Base-by-base conservation (phyloP, 129 eudicot species). In the Rutidosis leptorrhynchoides region DNA sequence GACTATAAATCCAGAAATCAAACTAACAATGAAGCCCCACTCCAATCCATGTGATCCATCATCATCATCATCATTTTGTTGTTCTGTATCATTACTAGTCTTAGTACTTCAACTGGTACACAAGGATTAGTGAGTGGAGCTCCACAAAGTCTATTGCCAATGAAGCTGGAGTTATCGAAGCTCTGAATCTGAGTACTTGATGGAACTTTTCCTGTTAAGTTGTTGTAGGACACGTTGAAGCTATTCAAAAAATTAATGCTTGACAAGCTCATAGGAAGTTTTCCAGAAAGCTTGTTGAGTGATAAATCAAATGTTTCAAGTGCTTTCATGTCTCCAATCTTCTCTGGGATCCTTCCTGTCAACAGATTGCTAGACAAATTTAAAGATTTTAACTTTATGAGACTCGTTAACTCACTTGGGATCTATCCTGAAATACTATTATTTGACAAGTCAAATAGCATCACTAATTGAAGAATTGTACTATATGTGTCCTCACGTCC, bases 221-320 rank as follows among this genome's bases (percentile, higher is more conserved):
- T 55, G 40, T 69, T 69, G 65, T 56, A 56, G 26, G 74, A 56
- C 20, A 56, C 45, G 2, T 69, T 69, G 42, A 69, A 69, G 65
- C 20, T 37, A 10, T 35, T 37, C 74, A 69, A 56, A 65, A 56
- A 69, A 56, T 12, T 69, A 11, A 56, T 23, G 65, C 43, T 37
- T 56, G 74, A 69, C 49, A 69, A 69, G 43, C 81, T 43, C 15
- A 68, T n/a, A 6, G 91, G 91, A 20, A 85, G 70, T 35, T 14
- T 35, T 3, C 83, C 83, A 2, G 57, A 67, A 28, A 79, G 76
- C 26, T 29, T 24, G 58, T 79, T 79, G 33, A 40, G 2, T 0
- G 83, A 79, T 8, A 79, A 22, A 59, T 79, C 83, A 23, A 79
- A 64, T 2, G 79, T 58, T 63, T 68, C 83, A 29, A 79, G 73